phyloP scores from a whole-genome alignment of 805 yeast genomes.

The Saccharomycopsis malanga region DNA sequence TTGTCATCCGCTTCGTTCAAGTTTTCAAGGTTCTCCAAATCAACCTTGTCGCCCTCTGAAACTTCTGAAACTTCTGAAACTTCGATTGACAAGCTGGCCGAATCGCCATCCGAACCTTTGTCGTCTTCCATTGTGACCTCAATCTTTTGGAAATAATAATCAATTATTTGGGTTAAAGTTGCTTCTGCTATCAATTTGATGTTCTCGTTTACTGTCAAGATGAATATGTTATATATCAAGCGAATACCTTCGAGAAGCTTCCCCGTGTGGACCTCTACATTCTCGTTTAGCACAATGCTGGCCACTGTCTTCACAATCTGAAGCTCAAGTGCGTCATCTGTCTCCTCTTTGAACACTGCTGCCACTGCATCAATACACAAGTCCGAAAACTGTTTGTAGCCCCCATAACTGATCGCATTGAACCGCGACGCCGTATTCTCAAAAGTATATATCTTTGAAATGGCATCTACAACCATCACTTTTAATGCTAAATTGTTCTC shows the following conservation, averaged over 20 bases:
- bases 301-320: conserved; percentile 90
- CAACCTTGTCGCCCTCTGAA: conserved; percentile 24
- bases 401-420: conserved; percentile 11
- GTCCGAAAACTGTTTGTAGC: conserved; percentile 14
- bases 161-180: conserved; percentile 82
- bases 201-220: conserved; percentile 78
- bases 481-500: conserved; percentile 17
- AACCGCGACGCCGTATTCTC: conserved; percentile 15
- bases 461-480: conserved; percentile 16
- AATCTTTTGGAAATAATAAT: conserved; percentile 74
- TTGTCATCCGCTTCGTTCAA: conserved; percentile 27
- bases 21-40: conserved; percentile 28
- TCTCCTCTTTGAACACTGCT: conserved; percentile 49
- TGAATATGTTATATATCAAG: conserved; percentile 87
- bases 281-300: conserved; percentile 77
- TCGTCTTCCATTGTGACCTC: conserved; percentile 29
- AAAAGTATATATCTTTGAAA: conserved; percentile 21
- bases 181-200: conserved; percentile 74
- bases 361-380: conserved; percentile 18
- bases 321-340: conserved; percentile 81
- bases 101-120: conserved; percentile 9
- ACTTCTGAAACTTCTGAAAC: too few species aligned
- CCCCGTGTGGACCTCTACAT: conserved; percentile 83
- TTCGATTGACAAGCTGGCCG: conserved; percentile 6
- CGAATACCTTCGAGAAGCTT: conserved; percentile 83